A percentile compares a stretch with the other conserved stretches of the same genome.
These are phyloP conservation scores for Tilletia caries DNA, from an alignment of 1,284 basidiomycete genomes.

Conservation along the genomic window DNA sequence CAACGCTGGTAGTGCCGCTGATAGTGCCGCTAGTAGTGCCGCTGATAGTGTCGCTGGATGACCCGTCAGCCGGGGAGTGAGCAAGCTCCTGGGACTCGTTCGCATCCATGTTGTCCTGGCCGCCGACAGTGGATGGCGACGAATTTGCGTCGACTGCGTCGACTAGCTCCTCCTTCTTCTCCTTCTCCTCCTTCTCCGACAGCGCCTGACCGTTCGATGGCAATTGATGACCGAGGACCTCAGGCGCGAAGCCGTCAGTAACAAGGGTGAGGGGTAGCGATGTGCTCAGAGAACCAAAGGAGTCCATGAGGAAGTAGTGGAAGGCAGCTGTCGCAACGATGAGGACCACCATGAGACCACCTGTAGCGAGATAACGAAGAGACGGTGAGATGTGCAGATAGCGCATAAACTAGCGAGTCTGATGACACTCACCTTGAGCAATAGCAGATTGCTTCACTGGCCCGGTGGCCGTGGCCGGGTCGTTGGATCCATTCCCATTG, in stretches of 20 bases:
- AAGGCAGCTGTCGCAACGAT: constrained; percentile 71
- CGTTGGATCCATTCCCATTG: background rate
- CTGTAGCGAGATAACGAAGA: constrained; percentile 45
- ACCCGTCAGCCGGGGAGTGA: background rate
- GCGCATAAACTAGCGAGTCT: background rate
- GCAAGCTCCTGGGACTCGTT: background rate
- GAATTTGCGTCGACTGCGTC: background rate
- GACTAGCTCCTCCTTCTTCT: no score
- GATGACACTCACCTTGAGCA: constrained; percentile 26
- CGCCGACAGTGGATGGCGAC: background rate
- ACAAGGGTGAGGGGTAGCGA: constrained; percentile 40
- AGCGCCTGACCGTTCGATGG: background rate
- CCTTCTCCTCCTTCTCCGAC: background rate
- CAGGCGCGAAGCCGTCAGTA: constrained; percentile 5
- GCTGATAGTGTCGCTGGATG: no score
- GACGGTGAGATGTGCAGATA: background rate
- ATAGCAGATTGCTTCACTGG: constrained; percentile 34
- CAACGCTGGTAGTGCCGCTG: no score
- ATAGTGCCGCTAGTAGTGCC: no score
- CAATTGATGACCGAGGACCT: background rate
- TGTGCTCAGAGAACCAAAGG: constrained; percentile 39
- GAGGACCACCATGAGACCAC: constrained; percentile 75
- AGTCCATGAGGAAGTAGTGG: constrained; percentile 51
- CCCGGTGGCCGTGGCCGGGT: constrained; percentile 19
- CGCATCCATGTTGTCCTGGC: background rate